phyloP scores from a whole-genome alignment of 495 filamentous ascomycete genomes.

The Penicillium robsamsonii region DNA sequence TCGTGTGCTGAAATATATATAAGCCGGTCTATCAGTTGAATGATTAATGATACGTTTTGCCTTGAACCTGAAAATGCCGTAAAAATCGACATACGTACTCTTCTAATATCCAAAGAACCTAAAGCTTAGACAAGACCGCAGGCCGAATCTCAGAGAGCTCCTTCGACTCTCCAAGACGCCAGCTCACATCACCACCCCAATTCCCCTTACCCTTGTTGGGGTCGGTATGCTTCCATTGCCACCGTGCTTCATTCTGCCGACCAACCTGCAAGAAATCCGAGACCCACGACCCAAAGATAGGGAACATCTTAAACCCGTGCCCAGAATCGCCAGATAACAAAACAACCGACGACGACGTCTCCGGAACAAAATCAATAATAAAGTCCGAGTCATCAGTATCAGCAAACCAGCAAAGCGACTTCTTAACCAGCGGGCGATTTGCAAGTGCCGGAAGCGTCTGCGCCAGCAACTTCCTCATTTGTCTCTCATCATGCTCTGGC shows the following conservation, averaged over 20 bases:
- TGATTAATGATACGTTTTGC: background rate
- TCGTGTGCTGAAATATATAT: background rate
- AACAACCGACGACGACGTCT: slow-evolving; percentile 43
- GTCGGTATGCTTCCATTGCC: slow-evolving; percentile 44
- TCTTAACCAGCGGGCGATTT: slow-evolving; percentile 47
- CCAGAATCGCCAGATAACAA: slow-evolving; percentile 54
- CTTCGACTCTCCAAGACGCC: slow-evolving; percentile 37
- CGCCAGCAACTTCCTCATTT: slow-evolving; percentile 43
- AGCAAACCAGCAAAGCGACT: slow-evolving; percentile 57
- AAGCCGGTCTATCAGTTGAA: background rate
- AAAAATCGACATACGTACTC: slow-evolving; percentile 1
- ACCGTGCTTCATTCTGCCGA: slow-evolving; percentile 36
- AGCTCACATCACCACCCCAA: slow-evolving; percentile 43
- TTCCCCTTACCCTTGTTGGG: slow-evolving; percentile 19
- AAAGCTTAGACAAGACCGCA: slow-evolving; percentile 29
- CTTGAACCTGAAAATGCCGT: background rate
- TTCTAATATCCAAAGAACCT: slow-evolving; percentile 3
- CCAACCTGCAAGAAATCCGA: slow-evolving; percentile 34
- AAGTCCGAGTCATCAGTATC: slow-evolving; percentile 58
- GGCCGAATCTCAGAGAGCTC: slow-evolving; percentile 32
- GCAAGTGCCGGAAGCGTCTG: slow-evolving; percentile 51
- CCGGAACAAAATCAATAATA: slow-evolving; percentile 56
- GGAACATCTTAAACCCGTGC: slow-evolving; percentile 61
- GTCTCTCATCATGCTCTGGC: slow-evolving; percentile 47
- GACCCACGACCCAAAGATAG: slow-evolving; percentile 52